Percentiles rank a stretch among this genome's conserved stretches.
Evolutionary conservation across 1,284 basidiomycete genomes (phyloP).

Genomic region (Puccinia coronata): DNA sequence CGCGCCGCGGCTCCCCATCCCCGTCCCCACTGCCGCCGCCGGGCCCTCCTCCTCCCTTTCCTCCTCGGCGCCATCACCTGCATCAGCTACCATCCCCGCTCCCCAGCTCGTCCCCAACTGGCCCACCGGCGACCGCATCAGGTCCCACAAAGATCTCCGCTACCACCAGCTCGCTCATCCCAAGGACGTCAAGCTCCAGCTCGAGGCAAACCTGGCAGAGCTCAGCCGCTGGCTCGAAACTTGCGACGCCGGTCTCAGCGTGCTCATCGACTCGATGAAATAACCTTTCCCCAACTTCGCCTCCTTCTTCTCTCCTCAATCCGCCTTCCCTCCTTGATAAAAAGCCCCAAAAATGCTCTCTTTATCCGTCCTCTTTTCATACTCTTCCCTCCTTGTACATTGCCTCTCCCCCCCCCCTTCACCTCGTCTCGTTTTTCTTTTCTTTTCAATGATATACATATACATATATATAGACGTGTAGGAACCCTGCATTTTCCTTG

Average conservation of each 20-base stretch:
- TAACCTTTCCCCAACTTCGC: background rate
- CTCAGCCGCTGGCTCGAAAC: constrained; percentile 38
- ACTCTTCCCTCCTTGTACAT: background rate
- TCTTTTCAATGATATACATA: background rate
- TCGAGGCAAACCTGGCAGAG: constrained; percentile 24
- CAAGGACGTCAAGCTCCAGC: constrained; percentile 25
- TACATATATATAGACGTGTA: background rate
- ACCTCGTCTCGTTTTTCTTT: background rate
- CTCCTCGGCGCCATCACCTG: background rate
- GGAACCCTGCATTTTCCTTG: too few relatives aligned
- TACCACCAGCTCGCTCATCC: constrained; percentile 12
- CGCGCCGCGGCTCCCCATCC: too few relatives aligned
- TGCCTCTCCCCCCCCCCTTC: background rate
- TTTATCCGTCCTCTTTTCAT: background rate
- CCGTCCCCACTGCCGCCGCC: too few relatives aligned
- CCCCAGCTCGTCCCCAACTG: constrained; percentile 5
- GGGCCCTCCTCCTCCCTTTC: background rate
- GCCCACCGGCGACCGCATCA: constrained; percentile 31
- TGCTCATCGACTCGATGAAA: constrained; percentile 39
- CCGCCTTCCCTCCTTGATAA: too few relatives aligned
- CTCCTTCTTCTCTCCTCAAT: background rate
- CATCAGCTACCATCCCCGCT: background rate
- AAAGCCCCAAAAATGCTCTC: too few relatives aligned
- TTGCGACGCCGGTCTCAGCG: constrained; percentile 26
- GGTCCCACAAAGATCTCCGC: background rate